These are phyloP conservation scores for Blastomyces gilchristii DNA, from an alignment of 2,329 filamentous ascomycete genomes.

Conservation along the genomic window DNA sequence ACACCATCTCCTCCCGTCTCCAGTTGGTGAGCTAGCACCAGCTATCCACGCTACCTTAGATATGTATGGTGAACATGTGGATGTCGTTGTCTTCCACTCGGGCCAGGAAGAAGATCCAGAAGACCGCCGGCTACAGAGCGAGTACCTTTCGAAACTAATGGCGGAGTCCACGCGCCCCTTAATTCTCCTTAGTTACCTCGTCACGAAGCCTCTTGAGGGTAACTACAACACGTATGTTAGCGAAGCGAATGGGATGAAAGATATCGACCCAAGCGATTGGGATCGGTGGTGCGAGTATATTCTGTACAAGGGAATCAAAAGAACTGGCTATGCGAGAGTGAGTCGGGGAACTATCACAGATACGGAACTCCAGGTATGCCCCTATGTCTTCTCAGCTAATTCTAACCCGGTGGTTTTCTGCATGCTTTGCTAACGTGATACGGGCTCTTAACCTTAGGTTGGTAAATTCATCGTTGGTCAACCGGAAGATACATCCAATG, in stretches of 20 bases:
- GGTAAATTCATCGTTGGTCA: slow-evolving; percentile 85
- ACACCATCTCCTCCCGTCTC: slow-evolving; percentile 86
- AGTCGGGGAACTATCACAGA: slow-evolving; percentile 88
- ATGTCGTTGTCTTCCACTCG: slow-evolving; percentile 97
- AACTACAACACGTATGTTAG: slow-evolving; percentile 97
- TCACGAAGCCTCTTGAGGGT: slow-evolving; percentile 78
- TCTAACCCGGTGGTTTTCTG: not conserved
- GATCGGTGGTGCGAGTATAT: slow-evolving; percentile 99
- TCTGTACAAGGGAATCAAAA: slow-evolving; percentile 76
- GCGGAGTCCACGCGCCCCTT: slow-evolving; percentile 66
- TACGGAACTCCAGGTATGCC: slow-evolving; percentile 75
- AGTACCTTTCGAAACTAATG: slow-evolving; percentile 85
- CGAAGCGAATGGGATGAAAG: slow-evolving; percentile 77
- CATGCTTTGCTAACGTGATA: slow-evolving; percentile 12
- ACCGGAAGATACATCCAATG: slow-evolving; percentile 47
- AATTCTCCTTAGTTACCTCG: slow-evolving; percentile 82
- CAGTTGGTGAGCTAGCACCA: slow-evolving; percentile 87
- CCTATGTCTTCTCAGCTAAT: not conserved
- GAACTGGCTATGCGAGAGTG: slow-evolving; percentile 81
- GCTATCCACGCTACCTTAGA: slow-evolving; percentile 95
- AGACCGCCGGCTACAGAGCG: slow-evolving; percentile 73
- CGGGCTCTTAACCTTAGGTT: slow-evolving; percentile 39
- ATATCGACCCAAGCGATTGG: slow-evolving; percentile 88
- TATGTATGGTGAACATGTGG: slow-evolving; percentile 78
- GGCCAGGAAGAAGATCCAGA: slow-evolving; percentile 95